Conservation (phyloP, 2,329 filamentous ascomycete species). For the Penicillium sp. region DNA sequence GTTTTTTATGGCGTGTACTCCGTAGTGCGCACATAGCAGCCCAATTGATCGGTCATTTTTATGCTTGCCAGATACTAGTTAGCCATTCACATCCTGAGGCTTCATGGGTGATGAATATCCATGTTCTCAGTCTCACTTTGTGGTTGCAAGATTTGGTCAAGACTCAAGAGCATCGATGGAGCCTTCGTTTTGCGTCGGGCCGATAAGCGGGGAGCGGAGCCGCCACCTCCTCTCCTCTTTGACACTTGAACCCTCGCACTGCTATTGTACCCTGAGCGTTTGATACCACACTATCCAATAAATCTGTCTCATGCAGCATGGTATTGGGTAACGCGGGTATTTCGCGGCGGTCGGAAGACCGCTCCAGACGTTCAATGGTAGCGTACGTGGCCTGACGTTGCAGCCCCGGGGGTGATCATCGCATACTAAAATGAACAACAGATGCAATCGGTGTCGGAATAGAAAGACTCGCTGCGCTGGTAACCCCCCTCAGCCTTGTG, state of each 20-base stretch:
- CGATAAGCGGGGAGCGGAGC: background rate
- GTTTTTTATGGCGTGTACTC: too few species aligned
- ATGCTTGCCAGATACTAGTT: too few species aligned
- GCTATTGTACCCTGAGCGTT: background rate
- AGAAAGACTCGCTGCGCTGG: conserved; percentile 40
- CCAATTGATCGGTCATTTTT: too few species aligned
- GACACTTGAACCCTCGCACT: background rate
- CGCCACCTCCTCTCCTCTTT: background rate
- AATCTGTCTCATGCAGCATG: conserved; percentile 8
- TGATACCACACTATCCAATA: too few species aligned
- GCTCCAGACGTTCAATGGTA: conserved; percentile 28
- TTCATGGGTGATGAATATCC: too few species aligned
- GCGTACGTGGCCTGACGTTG: conserved; percentile 21
- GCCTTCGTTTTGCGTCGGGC: background rate
- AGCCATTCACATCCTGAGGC: too few species aligned
- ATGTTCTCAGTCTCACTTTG: too few species aligned
- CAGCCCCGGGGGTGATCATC: too few species aligned
- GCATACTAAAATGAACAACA: conserved; percentile 11
- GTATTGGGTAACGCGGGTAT: conserved; percentile 17
- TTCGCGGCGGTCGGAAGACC: conserved; percentile 22
- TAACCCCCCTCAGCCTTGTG: conserved; percentile 37
- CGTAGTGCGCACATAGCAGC: too few species aligned
- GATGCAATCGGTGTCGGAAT: conserved; percentile 40
- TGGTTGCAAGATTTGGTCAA: too few species aligned
- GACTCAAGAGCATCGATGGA: background rate